These are phyloP conservation scores for Erythrobasidium yunnanense DNA, from an alignment of 768 basidiomycete genomes.

Conservation along the genomic window DNA sequence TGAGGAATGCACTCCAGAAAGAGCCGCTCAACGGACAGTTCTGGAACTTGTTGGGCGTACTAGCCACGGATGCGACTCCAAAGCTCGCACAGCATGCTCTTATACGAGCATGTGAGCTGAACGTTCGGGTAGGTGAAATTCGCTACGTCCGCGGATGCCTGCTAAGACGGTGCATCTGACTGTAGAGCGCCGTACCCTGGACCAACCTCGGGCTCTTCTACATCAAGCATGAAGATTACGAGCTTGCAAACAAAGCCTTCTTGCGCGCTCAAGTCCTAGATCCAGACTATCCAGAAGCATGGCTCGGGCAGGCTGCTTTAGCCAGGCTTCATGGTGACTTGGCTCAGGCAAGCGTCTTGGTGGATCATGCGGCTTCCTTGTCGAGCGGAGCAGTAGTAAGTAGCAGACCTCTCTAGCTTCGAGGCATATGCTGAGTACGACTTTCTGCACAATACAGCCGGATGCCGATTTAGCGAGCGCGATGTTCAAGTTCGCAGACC, in stretches of 20 bases:
- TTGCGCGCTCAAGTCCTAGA: constrained; percentile 79
- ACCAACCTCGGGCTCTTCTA: constrained; percentile 79
- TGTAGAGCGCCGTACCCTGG: constrained; percentile 73
- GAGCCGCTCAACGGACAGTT: constrained; percentile 61
- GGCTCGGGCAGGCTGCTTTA: constrained; percentile 64
- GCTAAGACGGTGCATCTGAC: constrained; percentile 13
- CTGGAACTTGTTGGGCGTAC: constrained; percentile 73
- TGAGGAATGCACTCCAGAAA: constrained; percentile 62
- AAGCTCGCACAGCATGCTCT: constrained; percentile 82
- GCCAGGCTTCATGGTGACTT: constrained; percentile 44
- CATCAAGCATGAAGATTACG: constrained; percentile 62
- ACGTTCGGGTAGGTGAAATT: constrained; percentile 62
- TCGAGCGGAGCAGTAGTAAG: constrained; percentile 42
- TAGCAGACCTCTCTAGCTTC: constrained; percentile 38
- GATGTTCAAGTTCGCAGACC: constrained; percentile 48
- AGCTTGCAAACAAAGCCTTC: constrained; percentile 75
- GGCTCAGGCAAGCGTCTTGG: constrained; percentile 54
- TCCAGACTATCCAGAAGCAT: constrained; percentile 75
- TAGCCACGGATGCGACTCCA: constrained; percentile 56
- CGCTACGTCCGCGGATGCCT: too few relatives aligned
- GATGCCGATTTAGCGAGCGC: constrained; percentile 71
- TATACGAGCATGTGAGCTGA: constrained; percentile 72
- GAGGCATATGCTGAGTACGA: constrained; percentile 52
- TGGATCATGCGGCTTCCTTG: constrained; percentile 41
- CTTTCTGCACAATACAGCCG: constrained; percentile 51